Percentiles rank a stretch among this genome's conserved stretches.
Evolutionary conservation across 495 filamentous ascomycete species (phyloP).

Genomic region (Chaetomium cochliodes): DNA sequence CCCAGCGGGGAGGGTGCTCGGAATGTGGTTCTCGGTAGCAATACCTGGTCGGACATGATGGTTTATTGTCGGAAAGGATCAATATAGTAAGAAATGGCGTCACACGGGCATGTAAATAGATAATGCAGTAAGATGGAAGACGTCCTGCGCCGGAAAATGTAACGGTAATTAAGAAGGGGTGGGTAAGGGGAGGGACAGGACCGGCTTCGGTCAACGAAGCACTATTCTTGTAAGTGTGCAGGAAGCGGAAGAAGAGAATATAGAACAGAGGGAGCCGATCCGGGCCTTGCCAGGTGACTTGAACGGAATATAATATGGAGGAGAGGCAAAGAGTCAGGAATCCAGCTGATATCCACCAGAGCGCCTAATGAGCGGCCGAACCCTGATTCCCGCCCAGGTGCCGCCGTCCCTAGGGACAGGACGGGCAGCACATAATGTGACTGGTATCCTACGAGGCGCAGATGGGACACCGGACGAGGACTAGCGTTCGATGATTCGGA

Average conservation of each 20-base stretch:
- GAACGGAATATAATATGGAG: constrained; percentile 35
- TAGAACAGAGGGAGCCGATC: constrained; percentile 31
- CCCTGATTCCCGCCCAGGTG: constrained; percentile 13
- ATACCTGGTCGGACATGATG: constrained; percentile 58
- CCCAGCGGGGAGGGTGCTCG: constrained; percentile 68
- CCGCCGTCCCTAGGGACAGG: background rate
- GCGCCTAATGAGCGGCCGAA: constrained; percentile 30
- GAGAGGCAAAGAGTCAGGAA: constrained; percentile 15
- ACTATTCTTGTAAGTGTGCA: constrained; percentile 36
- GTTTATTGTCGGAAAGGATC: constrained; percentile 30
- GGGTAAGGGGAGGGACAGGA: constrained; percentile 39
- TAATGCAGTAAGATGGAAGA: constrained; percentile 33
- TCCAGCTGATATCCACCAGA: constrained; percentile 27
- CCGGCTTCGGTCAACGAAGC: constrained; percentile 55
- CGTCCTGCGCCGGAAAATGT: constrained; percentile 45
- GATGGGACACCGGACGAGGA: constrained; percentile 15
- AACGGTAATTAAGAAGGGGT: constrained; percentile 32
- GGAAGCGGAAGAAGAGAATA: constrained; percentile 37
- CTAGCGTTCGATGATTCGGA: constrained; percentile 5
- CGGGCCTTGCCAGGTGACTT: constrained; percentile 28
- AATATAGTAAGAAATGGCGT: constrained; percentile 27
- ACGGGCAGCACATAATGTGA: constrained; percentile 21
- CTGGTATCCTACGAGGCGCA: constrained; percentile 21
- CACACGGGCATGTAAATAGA: constrained; percentile 29
- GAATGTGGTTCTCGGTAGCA: constrained; percentile 60